These are phyloP conservation scores for Scytalidium lignicola DNA, from an alignment of 2,329 filamentous ascomycete genomes.

Conservation along the genomic window DNA sequence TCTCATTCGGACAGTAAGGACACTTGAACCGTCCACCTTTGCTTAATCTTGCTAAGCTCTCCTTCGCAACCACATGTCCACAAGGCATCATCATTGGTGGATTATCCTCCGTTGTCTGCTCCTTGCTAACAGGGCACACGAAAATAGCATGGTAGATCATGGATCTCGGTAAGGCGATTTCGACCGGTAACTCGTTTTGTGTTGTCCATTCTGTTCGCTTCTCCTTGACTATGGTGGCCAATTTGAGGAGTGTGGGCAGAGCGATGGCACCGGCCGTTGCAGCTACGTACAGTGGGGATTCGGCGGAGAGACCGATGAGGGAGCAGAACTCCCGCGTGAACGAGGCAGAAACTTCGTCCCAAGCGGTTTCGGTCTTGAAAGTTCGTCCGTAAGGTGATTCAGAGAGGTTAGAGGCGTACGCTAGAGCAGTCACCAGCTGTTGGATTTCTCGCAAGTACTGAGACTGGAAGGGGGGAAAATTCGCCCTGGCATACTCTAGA, in stretches of 20 bases:
- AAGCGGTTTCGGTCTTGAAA: slow-evolving; percentile 71
- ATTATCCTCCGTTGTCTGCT: slow-evolving; percentile 88
- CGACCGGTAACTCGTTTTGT: slow-evolving; percentile 80
- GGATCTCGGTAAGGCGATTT: slow-evolving; percentile 53
- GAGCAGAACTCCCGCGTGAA: slow-evolving; percentile 96
- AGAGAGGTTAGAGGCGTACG: slow-evolving; percentile 69
- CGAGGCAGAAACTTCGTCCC: slow-evolving; percentile 76
- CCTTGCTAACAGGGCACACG: slow-evolving; percentile 94
- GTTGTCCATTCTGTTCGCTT: slow-evolving; percentile 95
- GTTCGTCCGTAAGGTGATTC: slow-evolving; percentile 74
- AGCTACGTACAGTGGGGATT: slow-evolving; percentile 89
- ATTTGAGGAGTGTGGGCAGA: slow-evolving; percentile 81
- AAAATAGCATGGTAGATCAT: slow-evolving; percentile 92
- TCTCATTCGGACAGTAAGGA: slow-evolving; percentile 89
- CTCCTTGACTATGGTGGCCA: slow-evolving; percentile 79
- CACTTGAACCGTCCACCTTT: slow-evolving; percentile 87
- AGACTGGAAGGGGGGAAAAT: slow-evolving; percentile 69
- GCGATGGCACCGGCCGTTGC: slow-evolving; percentile 90
- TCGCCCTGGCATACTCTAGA: slow-evolving; percentile 66
- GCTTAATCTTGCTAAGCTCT: slow-evolving; percentile 72
- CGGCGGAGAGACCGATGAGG: slow-evolving; percentile 79
- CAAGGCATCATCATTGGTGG: slow-evolving; percentile 97
- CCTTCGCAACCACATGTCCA: slow-evolving; percentile 86
- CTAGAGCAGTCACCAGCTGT: slow-evolving; percentile 74
- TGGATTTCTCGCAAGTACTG: slow-evolving; percentile 77